These are phyloP conservation scores for Cymbopogon flexuosus DNA, from an alignment of 202 grass and related monocot species.

Conservation along the genomic window DNA sequence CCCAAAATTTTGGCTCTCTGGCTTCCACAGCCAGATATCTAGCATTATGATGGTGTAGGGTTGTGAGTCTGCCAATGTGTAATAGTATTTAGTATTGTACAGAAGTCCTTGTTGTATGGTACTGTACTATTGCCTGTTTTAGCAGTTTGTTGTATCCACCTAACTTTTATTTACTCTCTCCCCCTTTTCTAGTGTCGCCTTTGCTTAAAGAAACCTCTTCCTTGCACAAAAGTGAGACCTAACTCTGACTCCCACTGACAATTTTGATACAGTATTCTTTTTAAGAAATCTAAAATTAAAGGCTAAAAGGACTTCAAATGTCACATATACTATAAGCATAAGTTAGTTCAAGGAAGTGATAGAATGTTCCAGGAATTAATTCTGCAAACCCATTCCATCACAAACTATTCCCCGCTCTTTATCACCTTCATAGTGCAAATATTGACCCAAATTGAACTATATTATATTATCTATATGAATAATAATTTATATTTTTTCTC, in stretches of 20 bases:
- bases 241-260: neutral
- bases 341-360: neutral
- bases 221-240: slow-evolving; percentile 22
- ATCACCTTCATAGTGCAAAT: slow-evolving; percentile 6
- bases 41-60: slow-evolving; percentile 22
- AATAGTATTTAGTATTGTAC: slow-evolving; percentile 40
- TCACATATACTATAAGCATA: neutral
- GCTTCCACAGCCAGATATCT: slow-evolving; percentile 24
- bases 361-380: neutral
- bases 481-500: neutral
- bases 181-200: neutral
- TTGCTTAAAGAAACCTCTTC: slow-evolving; percentile 32
- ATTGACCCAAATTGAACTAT: neutral
- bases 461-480: neutral
- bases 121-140: slow-evolving; percentile 29
- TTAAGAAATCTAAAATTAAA: neutral
- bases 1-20: slow-evolving; percentile 56
- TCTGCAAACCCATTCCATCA: neutral
- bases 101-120: slow-evolving; percentile 22
- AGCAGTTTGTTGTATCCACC: slow-evolving; percentile 9
- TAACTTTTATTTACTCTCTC: neutral
- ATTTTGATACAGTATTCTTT: neutral
- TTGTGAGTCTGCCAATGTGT: slow-evolving; percentile 4
- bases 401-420: neutral
- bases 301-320: neutral